Evolutionary conservation across 2,329 filamentous ascomycete species (phyloP).

Genomic region (Ceratocystis lukuohia): DNA sequence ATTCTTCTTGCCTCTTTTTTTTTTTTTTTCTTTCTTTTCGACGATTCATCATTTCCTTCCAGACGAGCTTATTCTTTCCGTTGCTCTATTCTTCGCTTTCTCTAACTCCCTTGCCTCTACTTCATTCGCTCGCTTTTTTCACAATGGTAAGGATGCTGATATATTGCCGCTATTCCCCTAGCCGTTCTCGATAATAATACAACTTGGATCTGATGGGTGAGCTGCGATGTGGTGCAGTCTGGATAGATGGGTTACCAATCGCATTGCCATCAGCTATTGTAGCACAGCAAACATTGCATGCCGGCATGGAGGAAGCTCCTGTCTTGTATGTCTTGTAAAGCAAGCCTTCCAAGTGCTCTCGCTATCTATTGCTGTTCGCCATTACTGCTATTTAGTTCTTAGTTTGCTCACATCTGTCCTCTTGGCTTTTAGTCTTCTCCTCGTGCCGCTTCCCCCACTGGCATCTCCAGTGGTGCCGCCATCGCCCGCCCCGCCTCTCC

Average conservation of each 20-base stretch:
- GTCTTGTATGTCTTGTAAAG: not conserved
- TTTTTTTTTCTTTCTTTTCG: not conserved
- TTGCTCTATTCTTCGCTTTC: not conserved
- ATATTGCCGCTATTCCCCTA: slow-evolving; percentile 3
- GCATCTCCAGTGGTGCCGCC: slow-evolving; percentile 50
- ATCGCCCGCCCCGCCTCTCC: slow-evolving; percentile 72
- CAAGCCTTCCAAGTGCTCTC: not conserved
- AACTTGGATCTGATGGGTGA: not conserved
- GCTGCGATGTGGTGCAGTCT: not conserved
- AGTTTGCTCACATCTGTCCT: not conserved
- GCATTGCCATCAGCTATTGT: not conserved
- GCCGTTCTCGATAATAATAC: slow-evolving; percentile 14
- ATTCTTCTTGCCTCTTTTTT: slow-evolving; percentile 1
- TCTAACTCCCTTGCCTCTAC: not conserved
- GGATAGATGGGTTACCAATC: not conserved
- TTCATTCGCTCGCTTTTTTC: not conserved
- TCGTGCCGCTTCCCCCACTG: slow-evolving; percentile 45
- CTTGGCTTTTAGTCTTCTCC: slow-evolving; percentile 39
- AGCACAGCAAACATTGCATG: not conserved
- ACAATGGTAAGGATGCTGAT: slow-evolving; percentile 6
- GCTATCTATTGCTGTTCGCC: not conserved
- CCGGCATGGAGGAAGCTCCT: not conserved
- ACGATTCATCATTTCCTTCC: not conserved
- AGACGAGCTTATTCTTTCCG: not conserved
- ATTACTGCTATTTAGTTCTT: not conserved